Evolutionary conservation across 2,329 filamentous ascomycete genomes (phyloP), one percentile per base, ranked within the genome.

Genomic region (Dactylellina drechsleri): DNA sequence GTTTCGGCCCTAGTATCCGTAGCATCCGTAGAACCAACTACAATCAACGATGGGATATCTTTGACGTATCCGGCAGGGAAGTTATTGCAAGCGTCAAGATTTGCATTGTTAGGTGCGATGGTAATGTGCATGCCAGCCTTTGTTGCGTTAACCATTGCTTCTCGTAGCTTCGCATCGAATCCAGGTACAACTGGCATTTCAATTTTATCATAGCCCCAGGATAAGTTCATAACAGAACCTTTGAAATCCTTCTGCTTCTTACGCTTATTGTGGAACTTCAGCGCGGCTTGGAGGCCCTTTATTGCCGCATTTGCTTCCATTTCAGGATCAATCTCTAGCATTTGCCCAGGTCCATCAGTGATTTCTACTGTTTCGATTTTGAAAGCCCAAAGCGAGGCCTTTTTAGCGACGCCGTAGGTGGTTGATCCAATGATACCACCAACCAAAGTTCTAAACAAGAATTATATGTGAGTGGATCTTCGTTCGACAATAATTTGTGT

Each of bases 201-300:
- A 1, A 3, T n/a, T 23, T 23, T 18, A 18, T 52, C 18, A 13
- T 54, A 47, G 0, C 65, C 65, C 65, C 65, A 68, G 20, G 65
- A 68, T 45, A 68, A 23, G n/a, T 68, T 68, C 65, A 68, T 68
- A 20, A 68, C 65, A 2, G 65, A 60, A 0, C 65, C 65, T n/a
- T 47, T 41, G 56, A 68, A 68, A n/a, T 49, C 65, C 18, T 45
- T 36, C n/a, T 26, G 20, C 13, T 61, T 61, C 15, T 50, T 47
- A 52, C 36, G 65, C 12, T 67, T 61, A 41, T 68, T 56, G 18
- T 61, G 45, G 13, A 15, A n/a, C 43, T 47, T 18, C 5, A 47
- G 16, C 16, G 16, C 43, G 15, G 43, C 43, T 15, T 47, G 13
- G 7, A 47, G 13, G 5, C 43, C 43, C 18, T 15, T 12, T 18